Conservation (phyloP, 2,329 filamentous ascomycete species). For the Penicillium sp. region DNA sequence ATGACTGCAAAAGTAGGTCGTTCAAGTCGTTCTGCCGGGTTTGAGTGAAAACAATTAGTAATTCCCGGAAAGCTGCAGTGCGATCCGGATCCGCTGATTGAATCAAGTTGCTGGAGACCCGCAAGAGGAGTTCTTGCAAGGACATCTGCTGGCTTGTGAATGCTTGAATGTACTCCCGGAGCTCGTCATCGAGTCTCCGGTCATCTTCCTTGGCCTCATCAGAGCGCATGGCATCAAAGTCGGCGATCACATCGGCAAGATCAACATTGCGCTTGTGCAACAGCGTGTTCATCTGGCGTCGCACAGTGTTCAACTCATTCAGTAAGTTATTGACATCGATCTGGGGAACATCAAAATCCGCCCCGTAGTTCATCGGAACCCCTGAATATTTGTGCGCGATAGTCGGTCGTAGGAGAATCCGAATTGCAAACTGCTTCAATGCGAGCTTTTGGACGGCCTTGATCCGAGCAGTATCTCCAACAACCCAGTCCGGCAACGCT, state of each 20-base stretch:
- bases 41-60: conserved; percentile 45
- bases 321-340: conserved; percentile 40
- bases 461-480: conserved; percentile 34
- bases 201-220: conserved; percentile 24
- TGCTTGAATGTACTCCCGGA: conserved; percentile 35
- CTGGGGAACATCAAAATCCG: conserved; percentile 35
- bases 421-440: conserved; percentile 45
- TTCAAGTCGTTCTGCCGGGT: conserved; percentile 46
- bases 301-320: conserved; percentile 38
- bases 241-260: conserved; percentile 39
- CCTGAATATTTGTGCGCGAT: conserved; percentile 46
- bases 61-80: conserved; percentile 35
- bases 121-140: conserved; percentile 41
- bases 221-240: conserved; percentile 28
- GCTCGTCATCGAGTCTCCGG: conserved; percentile 33
- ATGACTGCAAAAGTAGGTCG: conserved; percentile 42
- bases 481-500: conserved; percentile 34
- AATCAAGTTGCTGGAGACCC: conserved; percentile 42
- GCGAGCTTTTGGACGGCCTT: conserved; percentile 47
- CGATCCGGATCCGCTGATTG: conserved; percentile 43
- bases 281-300: conserved; percentile 37
- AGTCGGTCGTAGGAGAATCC: conserved; percentile 43
- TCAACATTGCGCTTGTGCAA: conserved; percentile 31
- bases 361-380: conserved; percentile 36
- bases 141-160: conserved; percentile 37